Base-by-base conservation (phyloP, 2,329 filamentous ascomycete genomes). In the Sclerotinia borealis region DNA sequence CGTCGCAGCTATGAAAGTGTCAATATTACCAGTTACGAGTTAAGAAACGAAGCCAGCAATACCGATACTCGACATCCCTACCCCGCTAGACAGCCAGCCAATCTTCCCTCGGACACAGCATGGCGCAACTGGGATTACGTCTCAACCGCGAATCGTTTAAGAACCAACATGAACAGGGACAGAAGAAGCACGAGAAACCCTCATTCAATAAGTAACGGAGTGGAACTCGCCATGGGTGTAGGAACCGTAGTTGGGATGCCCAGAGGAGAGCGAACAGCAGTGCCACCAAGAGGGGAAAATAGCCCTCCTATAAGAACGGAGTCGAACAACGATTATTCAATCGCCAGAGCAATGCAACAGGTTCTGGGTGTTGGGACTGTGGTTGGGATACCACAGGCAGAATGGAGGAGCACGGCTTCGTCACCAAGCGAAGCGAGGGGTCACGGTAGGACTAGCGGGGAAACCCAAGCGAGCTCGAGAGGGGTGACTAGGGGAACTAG, bases 151-250 rank as follows among this genome's bases (percentile, higher is more conserved):
- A 34, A 17, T 22, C 27, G 7, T 11, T 15, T 9, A 11, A 4
- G 4, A n/a, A 4, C 3, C 5, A 22, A 5, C 4, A 3, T 11
- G 3, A 4, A 0, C 8, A 25, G 27, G 3, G 3, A 0, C 8
- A 25, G 27, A 5, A 34, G 13, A 17, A 19, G 5, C 8, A 22
- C 19, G 27, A 34, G 39, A 2, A 56, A 22, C 9, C 6, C 11
- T 2, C 9, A 43, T 27, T 56, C 39, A 2, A n/a, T 56, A 17
- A 27, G 19, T 22, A n/a, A 29, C 15, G 52, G 11, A 1, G 7
- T 43, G 4, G 39, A 19, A 7, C 9, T 56, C 1, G 39, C 37
- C 27, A 41, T 27, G n/a, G 27, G 27, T 3, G 0, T 34, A 3
- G 36, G 37, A 43, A 31, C 19, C 10, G 37, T 31, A 2, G 29